A percentile compares a stretch with the other conserved stretches of the same genome.
These are phyloP conservation scores for Kregervanrija pseudodelftensis DNA, from an alignment of 805 yeast species.

Conservation along the genomic window DNA sequence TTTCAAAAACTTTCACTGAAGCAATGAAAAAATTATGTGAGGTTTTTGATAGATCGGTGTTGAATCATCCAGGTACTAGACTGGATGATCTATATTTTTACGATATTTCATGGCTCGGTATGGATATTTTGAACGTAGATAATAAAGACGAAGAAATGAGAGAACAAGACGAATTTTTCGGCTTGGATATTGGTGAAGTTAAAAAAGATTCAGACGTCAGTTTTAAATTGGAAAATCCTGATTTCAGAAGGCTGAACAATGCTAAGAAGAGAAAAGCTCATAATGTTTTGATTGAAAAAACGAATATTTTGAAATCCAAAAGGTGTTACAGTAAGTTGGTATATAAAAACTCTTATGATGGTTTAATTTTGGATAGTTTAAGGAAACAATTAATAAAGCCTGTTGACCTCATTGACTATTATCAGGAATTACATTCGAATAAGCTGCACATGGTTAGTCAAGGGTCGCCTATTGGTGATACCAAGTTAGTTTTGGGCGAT, in stretches of 20 bases:
- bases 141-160: not conserved
- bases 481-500: not conserved
- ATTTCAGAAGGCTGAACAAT: not conserved
- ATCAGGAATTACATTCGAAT: not conserved
- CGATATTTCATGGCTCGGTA: constrained; percentile 58
- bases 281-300: not conserved
- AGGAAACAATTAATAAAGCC: constrained; percentile 27
- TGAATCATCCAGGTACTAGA: constrained; percentile 37
- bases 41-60: constrained; percentile 34
- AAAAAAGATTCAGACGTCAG: not conserved
- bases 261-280: not conserved
- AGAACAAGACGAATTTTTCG: not conserved
- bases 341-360: constrained; percentile 17
- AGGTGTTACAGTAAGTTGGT: constrained; percentile 15
- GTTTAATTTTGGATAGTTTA: constrained; percentile 26
- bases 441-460: not conserved
- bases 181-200: not conserved
- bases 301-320: constrained; percentile 6
- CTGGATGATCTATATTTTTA: constrained; percentile 53
- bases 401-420: constrained; percentile 15
- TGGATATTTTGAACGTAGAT: not conserved
- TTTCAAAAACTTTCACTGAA: constrained; percentile 35
- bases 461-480: not conserved
- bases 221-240: no score
- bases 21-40: constrained; percentile 38